phyloP scores from a whole-genome alignment of 2,329 filamentous ascomycete species.

The Colletotrichum cordylinicola region DNA sequence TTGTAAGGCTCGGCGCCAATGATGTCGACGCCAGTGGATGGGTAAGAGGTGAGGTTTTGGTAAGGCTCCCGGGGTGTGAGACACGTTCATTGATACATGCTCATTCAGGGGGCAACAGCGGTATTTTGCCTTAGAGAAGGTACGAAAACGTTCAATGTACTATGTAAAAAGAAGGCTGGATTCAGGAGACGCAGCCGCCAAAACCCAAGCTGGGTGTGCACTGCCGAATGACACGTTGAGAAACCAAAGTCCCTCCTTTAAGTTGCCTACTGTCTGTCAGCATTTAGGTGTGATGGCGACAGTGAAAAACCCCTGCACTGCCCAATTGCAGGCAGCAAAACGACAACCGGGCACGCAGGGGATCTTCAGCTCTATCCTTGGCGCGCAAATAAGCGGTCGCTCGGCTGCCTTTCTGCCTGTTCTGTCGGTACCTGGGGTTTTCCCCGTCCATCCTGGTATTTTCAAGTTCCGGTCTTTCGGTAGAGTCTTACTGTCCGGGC shows the following conservation, averaged over 20 bases:
- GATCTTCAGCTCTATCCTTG: not conserved
- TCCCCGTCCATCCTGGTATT: not conserved
- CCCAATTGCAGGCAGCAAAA: not conserved
- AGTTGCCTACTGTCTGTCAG: not conserved
- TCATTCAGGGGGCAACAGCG: not conserved
- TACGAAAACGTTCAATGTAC: not conserved
- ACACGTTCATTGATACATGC: not conserved
- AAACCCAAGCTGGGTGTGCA: not conserved
- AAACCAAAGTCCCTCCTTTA: not conserved
- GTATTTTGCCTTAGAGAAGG: not conserved
- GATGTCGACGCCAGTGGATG: not conserved
- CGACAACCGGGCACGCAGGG: not conserved
- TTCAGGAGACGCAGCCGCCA: not conserved
- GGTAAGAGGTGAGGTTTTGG: not conserved
- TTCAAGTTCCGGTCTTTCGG: not conserved
- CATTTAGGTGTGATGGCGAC: not conserved
- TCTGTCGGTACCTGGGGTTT: not conserved
- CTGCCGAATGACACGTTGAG: not conserved
- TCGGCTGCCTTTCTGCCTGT: not conserved
- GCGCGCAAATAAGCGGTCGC: not conserved
- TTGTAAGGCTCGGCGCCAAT: not conserved
- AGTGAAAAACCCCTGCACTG: not conserved
- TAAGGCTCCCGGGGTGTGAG: not conserved
- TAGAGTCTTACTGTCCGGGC: not conserved
- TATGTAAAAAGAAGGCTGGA: not conserved